phyloP scores from a whole-genome alignment of 2,329 filamentous ascomycete genomes.

The Diaporthe vexans region DNA sequence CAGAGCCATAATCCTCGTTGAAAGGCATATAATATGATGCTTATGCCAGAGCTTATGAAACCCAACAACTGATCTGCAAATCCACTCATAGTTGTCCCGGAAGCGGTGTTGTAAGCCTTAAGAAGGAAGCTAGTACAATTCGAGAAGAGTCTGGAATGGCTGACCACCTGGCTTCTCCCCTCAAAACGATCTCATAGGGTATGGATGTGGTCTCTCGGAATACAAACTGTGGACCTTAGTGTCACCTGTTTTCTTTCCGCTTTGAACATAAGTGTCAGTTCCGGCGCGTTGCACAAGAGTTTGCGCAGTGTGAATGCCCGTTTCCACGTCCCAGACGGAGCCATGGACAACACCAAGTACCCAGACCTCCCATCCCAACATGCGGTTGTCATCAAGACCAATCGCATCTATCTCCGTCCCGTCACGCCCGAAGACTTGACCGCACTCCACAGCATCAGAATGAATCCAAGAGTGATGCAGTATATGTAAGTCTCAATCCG shows the following conservation, averaged over 20 bases:
- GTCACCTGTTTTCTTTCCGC: background rate
- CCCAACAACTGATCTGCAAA: background rate
- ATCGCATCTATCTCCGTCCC: constrained; percentile 10
- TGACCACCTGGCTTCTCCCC: constrained; percentile 11
- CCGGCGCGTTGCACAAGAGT: too few species aligned
- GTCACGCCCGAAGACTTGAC: constrained; percentile 23
- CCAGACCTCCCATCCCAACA: constrained; percentile 21
- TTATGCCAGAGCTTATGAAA: too few species aligned
- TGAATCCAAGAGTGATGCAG: constrained; percentile 29
- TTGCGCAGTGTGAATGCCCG: too few species aligned
- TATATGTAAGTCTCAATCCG: constrained; percentile 20
- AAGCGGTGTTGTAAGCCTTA: background rate
- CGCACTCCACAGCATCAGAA: constrained; percentile 24
- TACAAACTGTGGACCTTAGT: background rate
- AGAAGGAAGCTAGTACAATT: constrained; percentile 24
- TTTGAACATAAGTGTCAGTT: background rate
- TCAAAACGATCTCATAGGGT: background rate
- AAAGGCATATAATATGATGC: too few species aligned
- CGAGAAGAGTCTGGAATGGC: background rate
- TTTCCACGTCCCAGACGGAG: background rate
- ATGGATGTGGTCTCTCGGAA: background rate
- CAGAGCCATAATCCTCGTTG: too few species aligned
- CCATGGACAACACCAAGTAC: background rate
- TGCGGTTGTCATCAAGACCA: background rate
- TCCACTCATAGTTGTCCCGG: background rate